Percentiles rank a stretch among this genome's conserved stretches.
phyloP scores from a whole-genome alignment of 306 rosid genomes.

The Coriaria nepalensis region DNA sequence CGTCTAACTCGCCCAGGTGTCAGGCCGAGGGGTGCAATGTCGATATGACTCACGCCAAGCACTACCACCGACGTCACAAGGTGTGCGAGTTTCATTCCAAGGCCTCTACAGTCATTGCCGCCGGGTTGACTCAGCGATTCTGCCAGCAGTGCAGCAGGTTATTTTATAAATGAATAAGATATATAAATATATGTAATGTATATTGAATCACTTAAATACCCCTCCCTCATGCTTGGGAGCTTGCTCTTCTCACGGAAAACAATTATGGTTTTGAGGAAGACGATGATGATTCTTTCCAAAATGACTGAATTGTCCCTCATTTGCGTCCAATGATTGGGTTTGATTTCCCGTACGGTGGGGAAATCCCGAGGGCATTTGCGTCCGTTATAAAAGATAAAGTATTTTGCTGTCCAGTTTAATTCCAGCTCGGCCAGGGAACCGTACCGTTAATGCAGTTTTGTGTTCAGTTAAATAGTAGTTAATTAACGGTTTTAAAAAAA shows the following conservation, averaged over 20 bases:
- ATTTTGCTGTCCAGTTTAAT: not conserved
- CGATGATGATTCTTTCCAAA: too few relatives aligned
- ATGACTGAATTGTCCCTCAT: constrained; percentile 18
- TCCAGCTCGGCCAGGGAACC: not conserved
- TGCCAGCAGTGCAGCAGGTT: constrained; percentile 99
- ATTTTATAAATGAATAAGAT: not conserved
- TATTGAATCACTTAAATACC: not conserved
- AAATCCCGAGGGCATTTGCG: constrained; percentile 33
- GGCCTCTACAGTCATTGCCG: constrained; percentile 79
- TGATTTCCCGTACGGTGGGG: constrained; percentile 8
- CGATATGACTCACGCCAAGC: constrained; percentile 83
- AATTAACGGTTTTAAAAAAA: too few relatives aligned
- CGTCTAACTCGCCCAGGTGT: constrained; percentile 50
- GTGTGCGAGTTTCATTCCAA: constrained; percentile 97
- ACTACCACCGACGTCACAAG: constrained; percentile 97
- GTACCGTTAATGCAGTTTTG: not conserved
- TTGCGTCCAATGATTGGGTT: constrained; percentile 33
- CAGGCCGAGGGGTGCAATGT: constrained; percentile 96
- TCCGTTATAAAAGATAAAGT: constrained; percentile 14
- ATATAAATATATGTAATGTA: not conserved
- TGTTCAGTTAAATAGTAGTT: too few relatives aligned
- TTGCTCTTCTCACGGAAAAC: not conserved
- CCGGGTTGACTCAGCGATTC: constrained; percentile 97
- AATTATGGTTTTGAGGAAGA: too few relatives aligned
- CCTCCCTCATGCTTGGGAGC: not conserved